phyloP scores from a whole-genome alignment of 108 stramenopile species.

The Licmophora abbreviata region DNA sequence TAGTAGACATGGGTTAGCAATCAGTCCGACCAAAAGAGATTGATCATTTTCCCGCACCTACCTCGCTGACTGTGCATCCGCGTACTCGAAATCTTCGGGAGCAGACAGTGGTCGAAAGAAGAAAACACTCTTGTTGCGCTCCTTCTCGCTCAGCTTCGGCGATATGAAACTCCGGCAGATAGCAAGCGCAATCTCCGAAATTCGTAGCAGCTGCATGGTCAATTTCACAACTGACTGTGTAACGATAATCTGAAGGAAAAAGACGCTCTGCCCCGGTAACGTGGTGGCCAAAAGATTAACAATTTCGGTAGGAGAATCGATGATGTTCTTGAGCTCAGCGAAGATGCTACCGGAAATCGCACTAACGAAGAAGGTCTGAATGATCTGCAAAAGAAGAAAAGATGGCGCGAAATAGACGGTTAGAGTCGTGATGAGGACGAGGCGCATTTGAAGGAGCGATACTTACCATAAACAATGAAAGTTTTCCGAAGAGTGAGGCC shows the following conservation, averaged over 20 bases:
- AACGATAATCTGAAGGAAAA: slow-evolving; percentile 14
- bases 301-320: slow-evolving; percentile 16
- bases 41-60: too few relatives aligned
- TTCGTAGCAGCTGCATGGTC: slow-evolving; percentile 29
- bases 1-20: background rate
- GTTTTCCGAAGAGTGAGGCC: slow-evolving; percentile 50
- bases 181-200: slow-evolving; percentile 19
- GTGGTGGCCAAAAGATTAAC: slow-evolving; percentile 36
- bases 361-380: slow-evolving; percentile 67
- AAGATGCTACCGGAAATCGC: slow-evolving; percentile 51
- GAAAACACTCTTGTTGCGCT: slow-evolving; percentile 23
- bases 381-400: slow-evolving; percentile 20
- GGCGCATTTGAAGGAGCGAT: background rate
- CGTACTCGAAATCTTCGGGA: slow-evolving; percentile 31
- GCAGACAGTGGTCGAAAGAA: slow-evolving; percentile 29
- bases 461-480: slow-evolving; percentile 35
- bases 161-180: slow-evolving; percentile 24
- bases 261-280: slow-evolving; percentile 40
- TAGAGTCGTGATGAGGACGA: background rate
- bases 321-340: slow-evolving; percentile 22
- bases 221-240: slow-evolving; percentile 23
- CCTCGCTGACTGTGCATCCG: slow-evolving; percentile 13
- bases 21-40: slow-evolving; percentile 4
- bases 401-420: background rate
- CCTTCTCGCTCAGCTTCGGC: slow-evolving; percentile 43